Percentiles rank a stretch among this genome's conserved stretches.
Conservation (phyloP, 495 filamentous ascomycete genomes). For the Barbatosphaeria neglecta region DNA sequence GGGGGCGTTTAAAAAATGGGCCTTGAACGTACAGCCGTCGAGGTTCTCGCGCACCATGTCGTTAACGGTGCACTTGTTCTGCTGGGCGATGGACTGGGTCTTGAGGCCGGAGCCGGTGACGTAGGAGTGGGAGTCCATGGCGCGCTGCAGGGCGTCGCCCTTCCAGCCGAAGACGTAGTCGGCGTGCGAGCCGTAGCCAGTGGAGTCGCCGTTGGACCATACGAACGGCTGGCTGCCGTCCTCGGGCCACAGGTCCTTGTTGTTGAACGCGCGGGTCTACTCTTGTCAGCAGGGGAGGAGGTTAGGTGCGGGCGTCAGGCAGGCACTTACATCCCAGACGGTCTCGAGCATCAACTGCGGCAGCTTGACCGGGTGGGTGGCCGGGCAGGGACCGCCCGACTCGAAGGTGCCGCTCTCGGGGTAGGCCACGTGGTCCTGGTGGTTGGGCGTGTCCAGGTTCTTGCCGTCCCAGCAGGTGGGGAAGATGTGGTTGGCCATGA, state of each 20-base stretch:
- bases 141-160: no score
- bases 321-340: conserved; percentile 14
- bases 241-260: conserved; percentile 29
- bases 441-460: conserved; percentile 44
- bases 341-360: conserved; percentile 27
- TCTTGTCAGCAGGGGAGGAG: not conserved
- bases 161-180: no score
- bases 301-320: no score
- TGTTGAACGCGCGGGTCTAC: conserved; percentile 17
- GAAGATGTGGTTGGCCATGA: conserved; percentile 25
- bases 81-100: conserved; percentile 13
- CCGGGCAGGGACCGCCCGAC: conserved; percentile 16
- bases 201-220: conserved; percentile 29
- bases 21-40: conserved; percentile 24
- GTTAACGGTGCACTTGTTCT: conserved; percentile 20
- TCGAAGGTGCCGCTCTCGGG: conserved; percentile 39
- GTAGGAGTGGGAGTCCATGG: conserved; percentile 20
- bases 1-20: not conserved
- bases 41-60: conserved; percentile 19
- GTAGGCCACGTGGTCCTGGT: conserved; percentile 53
- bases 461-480: conserved; percentile 56
- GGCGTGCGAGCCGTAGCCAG: conserved; percentile 17
- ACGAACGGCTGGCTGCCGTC: conserved; percentile 33
- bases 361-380: conserved; percentile 1
- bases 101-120: conserved; percentile 18